Evolutionary conservation across 352 stramenopile species (phyloP).

Genomic region (Phytopythium oedochilum): DNA sequence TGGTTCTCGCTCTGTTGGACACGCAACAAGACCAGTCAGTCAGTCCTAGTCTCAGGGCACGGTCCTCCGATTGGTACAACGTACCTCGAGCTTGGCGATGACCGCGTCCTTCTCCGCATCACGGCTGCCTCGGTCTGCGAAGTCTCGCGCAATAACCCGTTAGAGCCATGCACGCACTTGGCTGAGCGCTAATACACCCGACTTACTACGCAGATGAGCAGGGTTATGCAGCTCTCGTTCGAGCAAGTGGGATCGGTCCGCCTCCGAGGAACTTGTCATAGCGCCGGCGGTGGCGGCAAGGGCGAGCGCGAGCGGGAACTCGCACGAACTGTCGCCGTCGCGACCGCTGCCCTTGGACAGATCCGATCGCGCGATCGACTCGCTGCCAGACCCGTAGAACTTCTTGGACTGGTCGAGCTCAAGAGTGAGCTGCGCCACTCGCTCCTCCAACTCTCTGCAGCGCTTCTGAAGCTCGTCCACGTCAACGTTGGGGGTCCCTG

Average conservation of each 20-base stretch:
- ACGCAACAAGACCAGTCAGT: not conserved
- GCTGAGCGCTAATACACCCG: not conserved
- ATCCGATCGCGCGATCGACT: constrained; percentile 61
- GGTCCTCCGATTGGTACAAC: not conserved
- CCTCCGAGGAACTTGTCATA: constrained; percentile 70
- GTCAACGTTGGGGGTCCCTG: constrained; percentile 12
- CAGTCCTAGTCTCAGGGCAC: too few relatives aligned
- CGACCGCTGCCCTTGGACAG: constrained; percentile 62
- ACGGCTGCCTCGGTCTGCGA: constrained; percentile 8
- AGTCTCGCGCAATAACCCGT: not conserved
- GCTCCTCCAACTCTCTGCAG: constrained; percentile 66
- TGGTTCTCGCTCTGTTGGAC: constrained; percentile 63
- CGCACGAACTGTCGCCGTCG: constrained; percentile 66
- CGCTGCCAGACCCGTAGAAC: constrained; percentile 68
- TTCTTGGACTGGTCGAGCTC: constrained; percentile 78
- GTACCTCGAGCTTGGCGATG: constrained; percentile 70
- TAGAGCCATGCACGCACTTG: not conserved
- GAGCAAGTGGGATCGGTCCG: constrained; percentile 51
- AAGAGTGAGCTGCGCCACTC: constrained; percentile 50
- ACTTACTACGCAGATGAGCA: not conserved
- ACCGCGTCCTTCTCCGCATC: constrained; percentile 36
- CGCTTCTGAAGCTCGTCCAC: constrained; percentile 55
- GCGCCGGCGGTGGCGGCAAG: constrained; percentile 66
- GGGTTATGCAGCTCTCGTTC: constrained; percentile 35
- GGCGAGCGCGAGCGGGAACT: constrained; percentile 79